Base-by-base conservation (phyloP, 345 rosid genomes). In the Citrus reticulata region DNA sequence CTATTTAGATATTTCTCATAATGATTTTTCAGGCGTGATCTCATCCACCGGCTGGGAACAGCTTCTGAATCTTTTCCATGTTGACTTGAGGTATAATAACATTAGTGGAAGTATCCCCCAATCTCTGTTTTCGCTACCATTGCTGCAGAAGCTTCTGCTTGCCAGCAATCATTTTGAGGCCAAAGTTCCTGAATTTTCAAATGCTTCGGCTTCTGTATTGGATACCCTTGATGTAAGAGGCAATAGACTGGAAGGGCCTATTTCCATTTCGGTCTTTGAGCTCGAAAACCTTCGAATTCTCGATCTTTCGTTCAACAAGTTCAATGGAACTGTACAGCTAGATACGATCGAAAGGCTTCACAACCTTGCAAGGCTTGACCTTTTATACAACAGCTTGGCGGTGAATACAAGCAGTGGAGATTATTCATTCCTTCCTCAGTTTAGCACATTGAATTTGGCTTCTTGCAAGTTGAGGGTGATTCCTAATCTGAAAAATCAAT, bases 241-340 rank as follows among this genome's bases (percentile, higher is more conserved):
- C 73, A 91, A 91, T 67, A 82, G 75, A 2, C 34, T 90, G 2
- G 79, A 73, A 64, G 91, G 94, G 51, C 10, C 46, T 6, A 0
- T 90, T 7, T 84, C 91, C 0, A 10, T 0, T 5, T 81, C 20
- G 0, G 0, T 87, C 1, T 85, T 80, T 65, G 6, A 77, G 19
- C 70, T 89, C 20, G 55, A 0, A 20, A 68, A 68, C 2, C 90
- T 87, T 1, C 81, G 34, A 1, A 25, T 27, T 27, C 27, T 27
- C 27, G 27, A 27, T 27, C 89, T 87, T 66, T 78, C 88, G 46
- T 88, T 39, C 74, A 91, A 91, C 82, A 89, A 79, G 22, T 85
- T 90, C 80, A 84, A 40, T 30, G 90, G 88, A 62, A 58, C 87
- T 0, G n/a, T 88, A 14, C 49, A 59, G 0, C 71, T 91, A 8